Evolutionary conservation across 2,329 filamentous ascomycete species (phyloP).

Genomic region (Verticillium nubilum): DNA sequence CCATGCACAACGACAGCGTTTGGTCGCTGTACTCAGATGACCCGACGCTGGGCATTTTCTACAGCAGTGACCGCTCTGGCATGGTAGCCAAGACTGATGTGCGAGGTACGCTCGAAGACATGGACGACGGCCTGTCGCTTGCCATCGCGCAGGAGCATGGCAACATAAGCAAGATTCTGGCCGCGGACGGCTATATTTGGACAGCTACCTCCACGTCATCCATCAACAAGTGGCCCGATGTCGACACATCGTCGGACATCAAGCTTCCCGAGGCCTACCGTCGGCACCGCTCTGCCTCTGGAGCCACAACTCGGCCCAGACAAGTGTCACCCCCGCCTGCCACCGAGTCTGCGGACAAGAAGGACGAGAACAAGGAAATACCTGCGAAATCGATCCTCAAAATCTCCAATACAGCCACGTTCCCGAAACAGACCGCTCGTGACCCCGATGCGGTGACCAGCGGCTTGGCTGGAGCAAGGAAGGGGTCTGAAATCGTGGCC

Average conservation of each 20-base stretch:
- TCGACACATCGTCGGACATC: conserved; percentile 71
- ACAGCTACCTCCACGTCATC: conserved; percentile 85
- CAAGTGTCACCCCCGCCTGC: conserved; percentile 22
- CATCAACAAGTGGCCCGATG: conserved; percentile 85
- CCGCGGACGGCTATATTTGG: conserved; percentile 76
- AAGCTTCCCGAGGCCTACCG: conserved; percentile 54
- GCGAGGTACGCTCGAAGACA: conserved; percentile 56
- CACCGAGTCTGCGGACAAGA: conserved; percentile 21
- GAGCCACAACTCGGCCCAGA: conserved; percentile 19
- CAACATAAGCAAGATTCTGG: conserved; percentile 64
- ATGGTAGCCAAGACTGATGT: conserved; percentile 96
- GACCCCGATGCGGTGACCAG: conserved; percentile 51
- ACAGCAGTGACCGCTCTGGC: conserved; percentile 88
- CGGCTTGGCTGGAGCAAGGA: conserved; percentile 18
- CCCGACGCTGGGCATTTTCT: conserved; percentile 81
- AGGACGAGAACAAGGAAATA: conserved; percentile 70
- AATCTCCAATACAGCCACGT: conserved; percentile 77
- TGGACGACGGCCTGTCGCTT: conserved; percentile 84
- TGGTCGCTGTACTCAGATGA: conserved; percentile 93
- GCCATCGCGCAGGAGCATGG: conserved; percentile 92
- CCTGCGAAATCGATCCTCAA: conserved; percentile 72
- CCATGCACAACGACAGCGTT: conserved; percentile 98
- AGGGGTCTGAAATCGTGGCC: conserved; percentile 51
- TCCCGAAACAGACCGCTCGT: conserved; percentile 53
- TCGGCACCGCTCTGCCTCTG: conserved; percentile 42